phyloP scores from a whole-genome alignment of 75 land plant genomes.

The Azolla pinnata region DNA sequence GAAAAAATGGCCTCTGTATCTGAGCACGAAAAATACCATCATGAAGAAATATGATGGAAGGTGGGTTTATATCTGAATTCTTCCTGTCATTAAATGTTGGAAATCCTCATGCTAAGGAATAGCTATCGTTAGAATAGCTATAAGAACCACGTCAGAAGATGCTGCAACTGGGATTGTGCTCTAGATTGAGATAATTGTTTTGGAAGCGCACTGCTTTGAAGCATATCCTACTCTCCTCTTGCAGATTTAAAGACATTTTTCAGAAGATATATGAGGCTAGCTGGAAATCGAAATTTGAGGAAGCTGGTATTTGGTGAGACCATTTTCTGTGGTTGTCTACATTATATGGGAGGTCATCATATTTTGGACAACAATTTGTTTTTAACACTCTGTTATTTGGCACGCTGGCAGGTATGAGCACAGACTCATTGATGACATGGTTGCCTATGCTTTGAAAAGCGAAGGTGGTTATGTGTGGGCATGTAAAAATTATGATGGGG shows the following conservation, averaged over 20 bases:
- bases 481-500: conserved; percentile 90
- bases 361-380: neutral
- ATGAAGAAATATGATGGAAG: conserved; percentile 91
- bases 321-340: too few species aligned
- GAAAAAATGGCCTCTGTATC: conserved; percentile 84
- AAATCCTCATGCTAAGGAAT: too few species aligned
- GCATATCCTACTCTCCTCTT: neutral
- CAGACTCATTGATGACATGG: conserved; percentile 90
- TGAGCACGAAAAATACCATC: conserved; percentile 85
- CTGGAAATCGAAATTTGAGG: conserved; percentile 74
- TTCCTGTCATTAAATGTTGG: too few species aligned
- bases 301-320: conserved; percentile 57
- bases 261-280: conserved; percentile 73
- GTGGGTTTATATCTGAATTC: too few species aligned
- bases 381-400: neutral
- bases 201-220: too few species aligned
- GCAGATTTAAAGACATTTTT: conserved; percentile 81
- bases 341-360: too few species aligned
- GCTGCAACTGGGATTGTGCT: too few species aligned
- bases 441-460: conserved; percentile 76
- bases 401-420: conserved; percentile 62
- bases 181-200: too few species aligned
- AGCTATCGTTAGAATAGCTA: too few species aligned
- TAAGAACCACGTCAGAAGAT: too few species aligned
- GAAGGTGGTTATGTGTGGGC: conserved; percentile 94